Evolutionary conservation across 352 stramenopile genomes (phyloP), one percentile per base, ranked within the genome.

Genomic region (Pythium plurisporium): DNA sequence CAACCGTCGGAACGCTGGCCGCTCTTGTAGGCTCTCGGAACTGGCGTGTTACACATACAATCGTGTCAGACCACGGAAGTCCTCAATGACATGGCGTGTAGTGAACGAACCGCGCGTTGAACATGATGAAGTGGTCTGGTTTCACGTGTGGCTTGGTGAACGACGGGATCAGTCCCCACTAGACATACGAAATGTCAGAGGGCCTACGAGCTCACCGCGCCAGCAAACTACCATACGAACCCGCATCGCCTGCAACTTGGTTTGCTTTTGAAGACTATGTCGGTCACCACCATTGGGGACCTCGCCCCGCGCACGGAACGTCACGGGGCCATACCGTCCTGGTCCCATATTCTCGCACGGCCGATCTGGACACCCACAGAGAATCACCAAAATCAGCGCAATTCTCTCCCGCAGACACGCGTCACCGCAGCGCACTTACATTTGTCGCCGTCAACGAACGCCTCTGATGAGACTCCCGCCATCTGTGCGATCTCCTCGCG

Each of bases 81-180:
- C n/a, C n/a, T n/a, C n/a, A n/a, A n/a, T n/a, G n/a, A n/a, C n/a
- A n/a, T n/a, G n/a, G n/a, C n/a, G n/a, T n/a, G n/a, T n/a, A n/a
- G n/a, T n/a, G n/a, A n/a, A n/a, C n/a, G n/a, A n/a, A 91, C 84
- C 84, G 79, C 5, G 82, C 84, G 47, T 94, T 94, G 62, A 94
- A 94, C 76, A 91, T 91, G 38, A 89, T 62, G 30, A 92, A 94
- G 62, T 94, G 82, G 48, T 94, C 82, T 38, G 82, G 78, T 52
- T 86, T 90, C 17, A 61, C 70, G 45, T 72, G 67, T 23, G 80
- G 69, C 61, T 92, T 92, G n/a, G 74, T 89, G 43, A 92, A 94
- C 2, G 80, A 91, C 40, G 84, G 84, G 42, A 94, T 67, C 5
- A 94, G 62, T 19, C 84, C 84, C 84, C 84, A 94, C 82, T 94